Evolutionary conservation across 805 yeast species (phyloP), one percentile per base, ranked within the genome.

Genomic region (Grigorovia transvaalensis): DNA sequence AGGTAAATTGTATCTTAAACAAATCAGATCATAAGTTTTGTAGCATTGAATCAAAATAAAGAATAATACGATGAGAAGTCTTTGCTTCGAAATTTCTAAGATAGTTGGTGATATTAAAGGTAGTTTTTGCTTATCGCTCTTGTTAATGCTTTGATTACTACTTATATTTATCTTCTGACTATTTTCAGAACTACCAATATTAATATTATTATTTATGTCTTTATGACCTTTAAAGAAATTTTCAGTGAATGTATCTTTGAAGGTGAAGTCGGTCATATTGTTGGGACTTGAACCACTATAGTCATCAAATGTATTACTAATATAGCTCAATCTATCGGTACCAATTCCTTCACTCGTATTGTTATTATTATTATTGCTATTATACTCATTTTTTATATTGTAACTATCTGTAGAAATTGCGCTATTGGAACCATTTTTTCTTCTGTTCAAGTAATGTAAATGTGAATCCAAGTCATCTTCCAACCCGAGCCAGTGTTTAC

Each of bases 41-140:
- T 85, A 85, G n/a, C 87, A 79, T 66, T 90, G 97, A n/a, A 91
- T 74, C 38, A 85, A 72, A 1, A 78, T 71, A 62, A 88, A 87
- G 11, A 86, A 54, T 1, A 87, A 77, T n/a, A 82, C 65, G 2
- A 81, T 75, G 51, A 87, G 75, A 40, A 81, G 66, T 54, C 96
- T 72, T 66, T 91, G 99, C 13, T 86, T 79, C 1, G 87, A 87
- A 6, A 79, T 78, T 56, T 88, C 96, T 27, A 90, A 63, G 1
- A 82, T 71, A 7, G 75, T 69, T 15, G 80, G 74, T 0, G 96
- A 87, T 44, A 91, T 80, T 44, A 85, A 68, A 2, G 82, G 72
- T 45, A 57, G 35, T 18, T 45, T 29, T 9, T 42, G 41, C 17
- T 18, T 29, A 18, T 47, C 27, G 8, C 23, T 29, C 33, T 44